Evolutionary conservation across 805 yeast species (phyloP).

Genomic region (Candida nitratophila): DNA sequence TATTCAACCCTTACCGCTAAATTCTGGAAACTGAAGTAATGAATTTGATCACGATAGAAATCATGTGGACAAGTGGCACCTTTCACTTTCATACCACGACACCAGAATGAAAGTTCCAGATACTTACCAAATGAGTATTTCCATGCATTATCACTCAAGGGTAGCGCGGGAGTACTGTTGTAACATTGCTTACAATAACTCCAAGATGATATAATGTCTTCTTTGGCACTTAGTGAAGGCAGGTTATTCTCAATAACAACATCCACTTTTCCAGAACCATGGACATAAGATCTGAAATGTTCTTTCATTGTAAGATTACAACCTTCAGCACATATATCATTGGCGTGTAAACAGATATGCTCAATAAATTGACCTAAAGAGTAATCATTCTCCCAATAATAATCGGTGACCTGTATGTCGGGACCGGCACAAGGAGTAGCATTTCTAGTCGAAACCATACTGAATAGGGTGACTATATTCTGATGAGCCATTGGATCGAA

Average conservation of each 20-base stretch:
- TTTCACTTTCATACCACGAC: slow-evolving; percentile 48
- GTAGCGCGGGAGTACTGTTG: slow-evolving; percentile 64
- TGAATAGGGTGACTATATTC: slow-evolving; percentile 67
- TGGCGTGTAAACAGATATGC: slow-evolving; percentile 61
- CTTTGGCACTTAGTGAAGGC: slow-evolving; percentile 50
- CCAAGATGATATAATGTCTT: slow-evolving; percentile 80
- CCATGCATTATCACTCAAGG: slow-evolving; percentile 84
- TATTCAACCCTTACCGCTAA: slow-evolving; percentile 75
- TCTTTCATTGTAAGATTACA: slow-evolving; percentile 67
- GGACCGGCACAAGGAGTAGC: slow-evolving; percentile 95
- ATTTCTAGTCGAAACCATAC: slow-evolving; percentile 74
- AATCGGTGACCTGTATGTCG: slow-evolving; percentile 73
- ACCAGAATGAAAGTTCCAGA: slow-evolving; percentile 80
- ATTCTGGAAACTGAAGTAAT: slow-evolving; percentile 79
- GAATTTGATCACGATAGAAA: slow-evolving; percentile 71
- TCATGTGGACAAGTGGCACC: slow-evolving; percentile 70
- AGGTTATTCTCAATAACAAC: slow-evolving; percentile 60
- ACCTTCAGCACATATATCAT: slow-evolving; percentile 66
- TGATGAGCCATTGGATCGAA: slow-evolving; percentile 71
- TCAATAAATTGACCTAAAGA: slow-evolving; percentile 87
- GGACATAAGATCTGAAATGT: slow-evolving; percentile 83
- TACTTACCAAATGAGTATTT: slow-evolving; percentile 91
- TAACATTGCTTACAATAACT: slow-evolving; percentile 80
- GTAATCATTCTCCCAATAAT: slow-evolving; percentile 84
- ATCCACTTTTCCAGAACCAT: slow-evolving; percentile 78